Evolutionary conservation across 805 yeast species (phyloP), one percentile per base, ranked within the genome.

Genomic region (Sugiyamaella floridensis): DNA sequence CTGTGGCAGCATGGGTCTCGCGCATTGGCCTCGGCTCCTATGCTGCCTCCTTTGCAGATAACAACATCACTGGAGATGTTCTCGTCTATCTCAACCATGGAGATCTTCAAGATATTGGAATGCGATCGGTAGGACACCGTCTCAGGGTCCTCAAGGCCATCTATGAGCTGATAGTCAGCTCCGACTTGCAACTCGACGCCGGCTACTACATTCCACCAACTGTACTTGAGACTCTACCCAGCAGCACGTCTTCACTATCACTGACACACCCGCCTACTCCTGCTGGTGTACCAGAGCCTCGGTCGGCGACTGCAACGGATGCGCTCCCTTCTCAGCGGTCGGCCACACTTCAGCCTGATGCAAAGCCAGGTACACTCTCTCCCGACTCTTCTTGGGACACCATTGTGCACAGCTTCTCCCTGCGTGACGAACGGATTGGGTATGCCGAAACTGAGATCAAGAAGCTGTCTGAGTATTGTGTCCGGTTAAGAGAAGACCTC

Each of bases 61-160:
- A 87, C 67, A 82, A 82, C 59, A 79, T 87, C 48, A 81, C 84
- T 2, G 96, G 96, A 1, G 79, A 85, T 29, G 75, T 86, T 3
- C 70, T 92, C 49, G 81, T 87, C 1, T 82, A 80, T 55, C 71
- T 90, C 48, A 80, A 81, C 32, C 79, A 86, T 11, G 80, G 77
- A 8, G 93, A 89, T 63, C 77, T 90, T 44, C 72, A 75, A 55
- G 96, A 89, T 50, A 70, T 92, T 62, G 95, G 90, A 1, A 75
- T 86, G 1, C 52, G 55, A 5, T 70, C 73, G 34, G 64, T 85
- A 32, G 76, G 77, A 29, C 76, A 78, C 16, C 74, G 96, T 26
- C 71, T 90, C 2, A 65, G 67, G 41, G 69, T 89, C 43, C 81
- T 87, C 64, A 73, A 76, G 48, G 76, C 80, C 28, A 77, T 89